phyloP scores from a whole-genome alignment of 441 rosid genomes.

The Euphorbia corollata region DNA sequence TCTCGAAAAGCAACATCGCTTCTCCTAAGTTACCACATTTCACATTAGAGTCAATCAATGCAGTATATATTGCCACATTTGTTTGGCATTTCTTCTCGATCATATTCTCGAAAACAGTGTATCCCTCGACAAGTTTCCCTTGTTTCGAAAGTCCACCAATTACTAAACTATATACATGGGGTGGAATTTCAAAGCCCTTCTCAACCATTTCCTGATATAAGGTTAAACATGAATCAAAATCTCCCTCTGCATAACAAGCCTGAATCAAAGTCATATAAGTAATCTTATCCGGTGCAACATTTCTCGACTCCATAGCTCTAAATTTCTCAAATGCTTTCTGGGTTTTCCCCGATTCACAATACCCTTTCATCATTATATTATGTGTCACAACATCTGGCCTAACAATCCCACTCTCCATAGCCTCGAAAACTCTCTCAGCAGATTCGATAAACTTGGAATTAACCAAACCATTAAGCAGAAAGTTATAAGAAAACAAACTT shows the following conservation, averaged over 20 bases:
- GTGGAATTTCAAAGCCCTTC: conserved; percentile 56
- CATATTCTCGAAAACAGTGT: conserved; percentile 60
- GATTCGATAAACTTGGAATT: conserved; percentile 63
- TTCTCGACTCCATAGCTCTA: conserved; percentile 54
- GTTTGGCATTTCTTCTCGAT: conserved; percentile 41
- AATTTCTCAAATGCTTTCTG: conserved; percentile 53
- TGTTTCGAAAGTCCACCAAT: conserved; percentile 72
- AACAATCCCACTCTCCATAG: conserved; percentile 61
- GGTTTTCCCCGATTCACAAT: conserved; percentile 56
- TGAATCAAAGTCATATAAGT: conserved; percentile 75
- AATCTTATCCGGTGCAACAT: conserved; percentile 64
- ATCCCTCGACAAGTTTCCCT: conserved; percentile 61
- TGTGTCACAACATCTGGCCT: conserved; percentile 65
- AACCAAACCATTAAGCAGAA: conserved; percentile 67
- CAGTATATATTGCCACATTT: conserved; percentile 69
- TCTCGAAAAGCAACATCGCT: conserved; percentile 52
- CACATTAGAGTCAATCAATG: conserved; percentile 64
- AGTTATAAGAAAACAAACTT: conserved; percentile 54
- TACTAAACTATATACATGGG: conserved; percentile 65
- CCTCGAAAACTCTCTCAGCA: conserved; percentile 67
- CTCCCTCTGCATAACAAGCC: conserved; percentile 55
- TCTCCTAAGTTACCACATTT: conserved; percentile 59
- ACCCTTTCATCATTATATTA: conserved; percentile 82
- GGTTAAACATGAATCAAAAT: conserved; percentile 51
- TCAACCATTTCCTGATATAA: conserved; percentile 79